Evolutionary conservation across 2,329 filamentous ascomycete genomes (phyloP), one percentile per base, ranked within the genome.

Genomic region (Phialophora chinensis): DNA sequence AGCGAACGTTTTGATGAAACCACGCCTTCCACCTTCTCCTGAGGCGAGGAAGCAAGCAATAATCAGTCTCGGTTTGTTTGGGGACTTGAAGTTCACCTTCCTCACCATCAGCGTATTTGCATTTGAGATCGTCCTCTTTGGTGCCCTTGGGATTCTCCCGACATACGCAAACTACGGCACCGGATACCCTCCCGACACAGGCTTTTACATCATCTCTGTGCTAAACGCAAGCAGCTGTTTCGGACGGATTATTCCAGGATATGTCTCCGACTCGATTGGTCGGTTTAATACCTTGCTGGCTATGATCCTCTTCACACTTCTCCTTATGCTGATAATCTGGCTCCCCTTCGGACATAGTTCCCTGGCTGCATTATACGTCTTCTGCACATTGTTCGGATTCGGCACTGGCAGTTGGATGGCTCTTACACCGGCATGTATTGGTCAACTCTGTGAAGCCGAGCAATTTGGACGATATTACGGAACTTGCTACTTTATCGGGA

Each of bases 51-150:
- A 66, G 23, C 50, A 66, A 47, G 53, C 47, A 0, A 76, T 74
- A 4, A 69, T 83, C 29, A 81, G 81, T 54, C 73, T 83, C 29
- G 66, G 69, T 0, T 78, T 81, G 0, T 83, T 84, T 63, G 73
- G 71, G 1, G 79, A 79, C 2, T 74, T 76, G 2, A 76, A 80
- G 0, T 79, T 84, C 29, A 77, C 74, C 1, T 79, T 83, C 38
- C 73, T 83, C 2, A 77, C 80, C 0, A 70, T 77, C 4, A 78
- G 77, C 0, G 76, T 83, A 8, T 82, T 84, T 64, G 75, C 78
- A 1, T 79, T 84, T 23, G 83, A 85, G 55, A 81, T 84, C 57
- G 80, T 81, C 44, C 77, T 84, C 14, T 84, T 84, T 50, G 81
- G 81, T 12, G 78, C 80, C n/a, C 78, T 80, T 0, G 80, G 80